Base-by-base conservation (phyloP, 1,284 basidiomycete genomes). In the Ceratobasidium sp. region DNA sequence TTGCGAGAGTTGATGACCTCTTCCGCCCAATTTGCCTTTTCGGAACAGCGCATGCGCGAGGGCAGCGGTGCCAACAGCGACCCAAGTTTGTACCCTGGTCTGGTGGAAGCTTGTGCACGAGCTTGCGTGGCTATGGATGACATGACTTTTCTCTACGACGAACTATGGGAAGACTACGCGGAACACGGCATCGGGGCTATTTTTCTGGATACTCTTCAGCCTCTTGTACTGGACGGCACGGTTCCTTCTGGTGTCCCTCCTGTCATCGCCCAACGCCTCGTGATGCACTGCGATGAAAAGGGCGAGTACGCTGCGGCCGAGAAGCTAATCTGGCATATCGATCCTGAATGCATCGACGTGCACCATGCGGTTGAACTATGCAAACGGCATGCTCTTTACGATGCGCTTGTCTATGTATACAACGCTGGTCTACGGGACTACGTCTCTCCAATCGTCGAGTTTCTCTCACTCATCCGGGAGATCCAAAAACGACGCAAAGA, bases 371-470 rank as follows among this genome's bases (percentile, higher is more conserved):
- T 99, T 79, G 89, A 86, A 20, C 87, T 99, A 3, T 99, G 98
- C 82, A 92, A 95, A 82, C 88, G 87, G 75, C 90, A 96, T 82
- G 88, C 89, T 41, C 89, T 99, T 1, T 98, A 96, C 86, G 97
- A 99, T 82, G 97, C 97, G 0, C 88, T 99, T 79, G 93, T 97
- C 79, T 97, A 98, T 83, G 93, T 99, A 50, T 98, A 96, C 84
- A 98, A 93, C 14, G 89, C 92, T 54, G 95, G 96, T 1, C 85
- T 99, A 81, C 88, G 88, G 78, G 98, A 99, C 83, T 98, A 93
- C 81, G 91, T 96, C 30, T 91, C 95, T 1, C 97, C 98, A 0
- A 86, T 99, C 6, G 93, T 97, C 77, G 94, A 96, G 81, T 87
- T 99, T 12, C 86, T 98, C 44, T 88, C 87, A 4, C 88, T 97